Evolutionary conservation across 2,329 filamentous ascomycete genomes (phyloP).

Genomic region (Scleromitrula shiraiana): DNA sequence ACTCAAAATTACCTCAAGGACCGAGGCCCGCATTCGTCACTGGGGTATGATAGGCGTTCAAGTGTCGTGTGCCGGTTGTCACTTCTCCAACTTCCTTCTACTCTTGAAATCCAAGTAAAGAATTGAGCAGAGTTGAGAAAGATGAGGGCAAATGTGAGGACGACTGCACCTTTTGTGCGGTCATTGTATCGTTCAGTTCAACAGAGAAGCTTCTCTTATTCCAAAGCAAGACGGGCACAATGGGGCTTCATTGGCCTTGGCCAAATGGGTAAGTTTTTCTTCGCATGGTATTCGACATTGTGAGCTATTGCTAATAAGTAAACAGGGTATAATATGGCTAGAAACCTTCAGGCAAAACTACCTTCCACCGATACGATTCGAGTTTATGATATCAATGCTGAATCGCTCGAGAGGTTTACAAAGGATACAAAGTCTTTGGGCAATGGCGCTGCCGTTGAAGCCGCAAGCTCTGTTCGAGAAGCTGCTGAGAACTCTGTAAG

Average conservation of each 20-base stretch:
- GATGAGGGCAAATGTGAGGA: slow-evolving; percentile 24
- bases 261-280: slow-evolving; percentile 45
- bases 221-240: slow-evolving; percentile 37
- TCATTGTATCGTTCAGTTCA: slow-evolving; percentile 18
- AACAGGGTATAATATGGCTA: slow-evolving; percentile 64
- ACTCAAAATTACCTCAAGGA: background rate
- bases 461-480: slow-evolving; percentile 50
- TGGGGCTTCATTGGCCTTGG: slow-evolving; percentile 54
- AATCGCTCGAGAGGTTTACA: slow-evolving; percentile 47
- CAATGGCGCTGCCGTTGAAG: slow-evolving; percentile 40
- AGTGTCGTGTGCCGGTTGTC: background rate
- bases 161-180: slow-evolving; percentile 18
- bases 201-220: slow-evolving; percentile 38
- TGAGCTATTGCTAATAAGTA: slow-evolving; percentile 15
- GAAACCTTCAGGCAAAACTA: slow-evolving; percentile 60
- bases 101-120: background rate
- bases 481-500: slow-evolving; percentile 61
- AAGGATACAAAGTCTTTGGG: slow-evolving; percentile 34
- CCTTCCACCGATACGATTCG: slow-evolving; percentile 53
- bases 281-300: slow-evolving; percentile 10
- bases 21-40: background rate
- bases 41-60: background rate
- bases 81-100: background rate
- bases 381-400: slow-evolving; percentile 57
- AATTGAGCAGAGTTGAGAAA: slow-evolving; percentile 2